phyloP scores from a whole-genome alignment of 2,329 filamentous ascomycete genomes.

The Eurotiales sp. region DNA sequence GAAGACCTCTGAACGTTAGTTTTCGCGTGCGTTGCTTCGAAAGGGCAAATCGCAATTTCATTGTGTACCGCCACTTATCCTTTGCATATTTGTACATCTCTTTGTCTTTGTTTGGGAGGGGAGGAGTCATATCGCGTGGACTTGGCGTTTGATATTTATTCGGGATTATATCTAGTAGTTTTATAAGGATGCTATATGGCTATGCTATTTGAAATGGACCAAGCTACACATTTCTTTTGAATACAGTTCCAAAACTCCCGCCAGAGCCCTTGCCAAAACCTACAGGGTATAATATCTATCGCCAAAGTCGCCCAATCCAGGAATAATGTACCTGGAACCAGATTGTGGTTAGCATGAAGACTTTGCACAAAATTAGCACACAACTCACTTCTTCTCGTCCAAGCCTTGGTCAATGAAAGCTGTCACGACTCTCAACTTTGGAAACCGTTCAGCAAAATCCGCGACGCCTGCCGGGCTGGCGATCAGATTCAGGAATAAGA shows the following conservation, averaged over 20 bases:
- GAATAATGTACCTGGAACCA: slow-evolving; percentile 77
- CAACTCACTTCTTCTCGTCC: slow-evolving; percentile 88
- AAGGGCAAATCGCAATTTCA: too few relatives aligned
- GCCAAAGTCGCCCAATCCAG: slow-evolving; percentile 90
- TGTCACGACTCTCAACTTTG: slow-evolving; percentile 85
- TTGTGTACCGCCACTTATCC: not conserved
- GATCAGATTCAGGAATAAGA: slow-evolving; percentile 94
- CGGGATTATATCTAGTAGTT: slow-evolving; percentile 2
- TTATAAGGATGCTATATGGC: slow-evolving; percentile 5
- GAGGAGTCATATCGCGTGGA: slow-evolving; percentile 7
- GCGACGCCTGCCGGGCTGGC: slow-evolving; percentile 91
- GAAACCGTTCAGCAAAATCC: slow-evolving; percentile 85
- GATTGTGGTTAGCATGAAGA: not conserved
- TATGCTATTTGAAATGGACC: not conserved
- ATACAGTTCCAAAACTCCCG: not conserved
- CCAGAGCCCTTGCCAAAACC: not conserved
- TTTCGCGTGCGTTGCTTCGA: too few relatives aligned
- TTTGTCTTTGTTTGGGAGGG: slow-evolving; percentile 6
- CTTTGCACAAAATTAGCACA: not conserved
- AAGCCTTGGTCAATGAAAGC: slow-evolving; percentile 96
- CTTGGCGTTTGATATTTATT: slow-evolving; percentile 9
- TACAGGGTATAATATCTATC: slow-evolving; percentile 93
- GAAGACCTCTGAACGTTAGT: not conserved
- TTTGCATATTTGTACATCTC: not conserved
- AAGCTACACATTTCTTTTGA: not conserved